Conservation (phyloP, 345 rosid species). For the Hibiscus mutabilis region DNA sequence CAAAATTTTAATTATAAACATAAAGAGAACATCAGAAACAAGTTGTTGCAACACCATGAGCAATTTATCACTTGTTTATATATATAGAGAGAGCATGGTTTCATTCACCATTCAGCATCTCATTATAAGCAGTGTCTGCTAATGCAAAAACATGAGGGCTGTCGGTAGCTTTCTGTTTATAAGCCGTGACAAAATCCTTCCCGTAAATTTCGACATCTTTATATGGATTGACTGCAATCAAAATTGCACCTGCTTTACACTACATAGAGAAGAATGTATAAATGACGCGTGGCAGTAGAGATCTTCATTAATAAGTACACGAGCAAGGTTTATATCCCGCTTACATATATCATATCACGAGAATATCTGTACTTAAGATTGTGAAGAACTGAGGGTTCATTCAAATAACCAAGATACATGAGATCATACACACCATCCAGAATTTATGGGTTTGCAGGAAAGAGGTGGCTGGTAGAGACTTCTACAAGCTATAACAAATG, state of each 20-base stretch:
- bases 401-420: slow-evolving; percentile 86
- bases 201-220: slow-evolving; percentile 65
- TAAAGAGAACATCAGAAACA: slow-evolving; percentile 17
- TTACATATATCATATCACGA: slow-evolving; percentile 75
- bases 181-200: slow-evolving; percentile 43
- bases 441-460: slow-evolving; percentile 92
- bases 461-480: slow-evolving; percentile 65
- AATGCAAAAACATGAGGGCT: slow-evolving; percentile 80
- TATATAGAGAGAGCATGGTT: background rate
- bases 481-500: slow-evolving; percentile 50
- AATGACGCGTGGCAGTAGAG: slow-evolving; percentile 1
- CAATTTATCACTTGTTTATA: background rate
- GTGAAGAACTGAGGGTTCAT: slow-evolving; percentile 89
- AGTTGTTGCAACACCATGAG: background rate
- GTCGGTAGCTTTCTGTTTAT: slow-evolving; percentile 52
- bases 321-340: slow-evolving; percentile 25
- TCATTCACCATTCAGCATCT: slow-evolving; percentile 86
- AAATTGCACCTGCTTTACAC: slow-evolving; percentile 93
- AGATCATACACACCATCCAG: slow-evolving; percentile 87
- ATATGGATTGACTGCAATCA: slow-evolving; percentile 88
- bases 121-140: slow-evolving; percentile 74
- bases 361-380: slow-evolving; percentile 77
- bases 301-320: slow-evolving; percentile 5
- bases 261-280: slow-evolving; percentile 20
- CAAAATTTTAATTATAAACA: slow-evolving; percentile 19